Percentiles rank a stretch among this genome's conserved stretches.
These are phyloP conservation scores for Termitomyces sp. DNA, from an alignment of 768 basidiomycete species.

Conservation along the genomic window DNA sequence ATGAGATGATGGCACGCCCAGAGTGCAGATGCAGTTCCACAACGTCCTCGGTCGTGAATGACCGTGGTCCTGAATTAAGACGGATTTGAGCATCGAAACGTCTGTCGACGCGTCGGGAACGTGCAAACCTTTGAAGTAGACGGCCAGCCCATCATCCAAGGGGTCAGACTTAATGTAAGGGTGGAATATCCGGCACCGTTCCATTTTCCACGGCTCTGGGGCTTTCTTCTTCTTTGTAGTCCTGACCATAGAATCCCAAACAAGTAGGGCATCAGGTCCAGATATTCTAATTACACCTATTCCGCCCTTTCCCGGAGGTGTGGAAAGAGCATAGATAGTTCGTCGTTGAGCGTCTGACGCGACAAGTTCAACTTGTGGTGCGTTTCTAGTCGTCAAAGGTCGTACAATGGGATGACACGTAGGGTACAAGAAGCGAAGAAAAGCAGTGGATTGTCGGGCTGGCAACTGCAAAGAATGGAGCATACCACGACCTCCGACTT, in stretches of 20 bases:
- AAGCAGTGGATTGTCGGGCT: background rate
- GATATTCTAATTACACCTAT: constrained; percentile 81
- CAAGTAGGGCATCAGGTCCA: constrained; percentile 62
- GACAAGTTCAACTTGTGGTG: constrained; percentile 11
- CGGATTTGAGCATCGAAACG: background rate
- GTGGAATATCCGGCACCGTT: constrained; percentile 65
- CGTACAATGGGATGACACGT: background rate
- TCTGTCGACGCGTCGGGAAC: background rate
- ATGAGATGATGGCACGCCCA: constrained; percentile 72
- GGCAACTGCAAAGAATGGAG: background rate
- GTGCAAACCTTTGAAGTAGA: constrained; percentile 71
- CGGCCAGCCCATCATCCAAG: constrained; percentile 76
- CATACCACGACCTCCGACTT: background rate
- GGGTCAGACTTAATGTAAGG: constrained; percentile 48
- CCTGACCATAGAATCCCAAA: constrained; percentile 56
- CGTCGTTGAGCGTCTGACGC: constrained; percentile 49
- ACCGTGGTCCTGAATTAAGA: constrained; percentile 52
- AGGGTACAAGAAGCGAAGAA: background rate
- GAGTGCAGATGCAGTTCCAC: constrained; percentile 87
- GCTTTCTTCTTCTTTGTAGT: constrained; percentile 9
- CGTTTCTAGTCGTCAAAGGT: background rate
- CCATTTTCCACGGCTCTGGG: constrained; percentile 63
- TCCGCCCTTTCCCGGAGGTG: constrained; percentile 81
- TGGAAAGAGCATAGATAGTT: constrained; percentile 87
- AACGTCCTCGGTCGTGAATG: constrained; percentile 80